Percentiles rank a stretch among this genome's conserved stretches.
These are phyloP conservation scores for Phoma sp. DNA, from an alignment of 2,329 filamentous ascomycete genomes.

Conservation along the genomic window DNA sequence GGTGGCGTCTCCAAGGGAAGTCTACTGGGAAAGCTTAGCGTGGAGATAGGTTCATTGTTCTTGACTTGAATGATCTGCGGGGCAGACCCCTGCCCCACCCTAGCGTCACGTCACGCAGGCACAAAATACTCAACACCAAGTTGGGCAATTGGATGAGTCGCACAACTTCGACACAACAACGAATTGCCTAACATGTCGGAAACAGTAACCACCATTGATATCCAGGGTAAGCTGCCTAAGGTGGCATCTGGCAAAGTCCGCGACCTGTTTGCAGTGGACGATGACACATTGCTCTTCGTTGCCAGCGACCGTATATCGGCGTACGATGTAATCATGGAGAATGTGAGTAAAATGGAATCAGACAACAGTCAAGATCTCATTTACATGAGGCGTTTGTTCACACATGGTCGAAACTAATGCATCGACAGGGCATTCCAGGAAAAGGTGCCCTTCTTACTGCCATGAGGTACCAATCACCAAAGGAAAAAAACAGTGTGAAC, in stretches of 20 bases:
- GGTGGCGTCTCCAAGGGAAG: neutral
- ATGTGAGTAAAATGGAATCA: constrained; percentile 57
- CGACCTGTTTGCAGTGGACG: constrained; percentile 78
- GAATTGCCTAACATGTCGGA: constrained; percentile 17
- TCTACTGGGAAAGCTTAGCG: neutral
- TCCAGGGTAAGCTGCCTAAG: constrained; percentile 50
- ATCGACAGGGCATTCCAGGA: constrained; percentile 66
- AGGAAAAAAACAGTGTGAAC: neutral
- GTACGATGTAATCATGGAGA: constrained; percentile 90
- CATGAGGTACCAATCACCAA: constrained; percentile 56
- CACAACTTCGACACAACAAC: constrained; percentile 8
- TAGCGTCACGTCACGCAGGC: constrained; percentile 27
- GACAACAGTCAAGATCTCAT: too few species aligned
- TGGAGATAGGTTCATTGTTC: neutral
- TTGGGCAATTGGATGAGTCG: constrained; percentile 12
- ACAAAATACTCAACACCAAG: constrained; percentile 28
- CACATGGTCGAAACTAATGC: neutral
- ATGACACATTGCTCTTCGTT: constrained; percentile 78
- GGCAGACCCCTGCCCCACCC: constrained; percentile 20
- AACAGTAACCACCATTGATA: constrained; percentile 41
- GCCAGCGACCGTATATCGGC: constrained; percentile 92
- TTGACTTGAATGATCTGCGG: constrained; percentile 5
- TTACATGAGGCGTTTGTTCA: too few species aligned
- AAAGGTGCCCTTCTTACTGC: constrained; percentile 74
- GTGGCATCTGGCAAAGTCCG: constrained; percentile 77